Percentiles rank a stretch among this genome's conserved stretches.
Conservation (phyloP, 2,329 filamentous ascomycete species). For the Eurotiales sp. region DNA sequence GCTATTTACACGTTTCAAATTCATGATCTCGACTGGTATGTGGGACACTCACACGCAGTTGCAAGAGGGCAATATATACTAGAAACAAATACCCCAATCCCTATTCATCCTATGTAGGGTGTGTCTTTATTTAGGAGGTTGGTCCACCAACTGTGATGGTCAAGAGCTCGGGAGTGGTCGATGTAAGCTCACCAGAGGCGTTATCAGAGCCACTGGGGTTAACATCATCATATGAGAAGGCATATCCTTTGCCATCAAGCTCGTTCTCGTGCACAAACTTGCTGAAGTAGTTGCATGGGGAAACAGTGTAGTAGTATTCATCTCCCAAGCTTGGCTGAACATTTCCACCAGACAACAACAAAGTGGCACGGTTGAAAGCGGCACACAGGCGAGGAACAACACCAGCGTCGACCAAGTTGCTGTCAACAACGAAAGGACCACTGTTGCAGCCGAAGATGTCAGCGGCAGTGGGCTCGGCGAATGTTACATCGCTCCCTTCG, state of each 20-base stretch:
- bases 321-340: slow-evolving; percentile 41
- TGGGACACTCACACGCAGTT: neutral
- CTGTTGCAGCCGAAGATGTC: slow-evolving; percentile 54
- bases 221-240: slow-evolving; percentile 67
- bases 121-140: slow-evolving; percentile 1
- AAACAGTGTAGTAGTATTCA: slow-evolving; percentile 42
- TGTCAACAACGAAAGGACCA: slow-evolving; percentile 42
- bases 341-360: slow-evolving; percentile 47
- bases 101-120: neutral
- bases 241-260: slow-evolving; percentile 59
- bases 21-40: neutral
- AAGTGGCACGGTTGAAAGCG: slow-evolving; percentile 48
- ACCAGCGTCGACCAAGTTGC: slow-evolving; percentile 42
- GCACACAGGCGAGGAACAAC: slow-evolving; percentile 50
- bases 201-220: slow-evolving; percentile 50
- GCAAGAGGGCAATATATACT: neutral
- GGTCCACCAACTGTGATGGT: slow-evolving; percentile 48
- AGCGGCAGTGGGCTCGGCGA: slow-evolving; percentile 40
- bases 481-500: slow-evolving; percentile 42
- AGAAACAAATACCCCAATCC: neutral
- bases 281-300: slow-evolving; percentile 45
- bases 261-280: slow-evolving; percentile 57
- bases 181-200: slow-evolving; percentile 54
- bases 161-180: slow-evolving; percentile 45
- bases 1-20: slow-evolving; percentile 1